These are phyloP conservation scores for Dactylellina parvicollis DNA, from an alignment of 2,329 filamentous ascomycete genomes.

Conservation along the genomic window DNA sequence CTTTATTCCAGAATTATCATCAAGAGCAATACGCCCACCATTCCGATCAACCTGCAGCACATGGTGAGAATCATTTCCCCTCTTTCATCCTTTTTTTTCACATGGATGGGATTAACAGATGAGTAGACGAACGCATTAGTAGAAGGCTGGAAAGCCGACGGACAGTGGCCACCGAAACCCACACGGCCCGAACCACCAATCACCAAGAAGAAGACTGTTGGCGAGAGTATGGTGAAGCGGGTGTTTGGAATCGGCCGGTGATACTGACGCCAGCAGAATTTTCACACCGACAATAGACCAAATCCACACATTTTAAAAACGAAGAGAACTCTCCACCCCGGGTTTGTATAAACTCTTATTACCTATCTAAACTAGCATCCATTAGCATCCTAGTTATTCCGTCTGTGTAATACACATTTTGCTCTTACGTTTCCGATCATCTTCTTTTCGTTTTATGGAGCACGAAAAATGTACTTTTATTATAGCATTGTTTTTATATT, in stretches of 20 bases:
- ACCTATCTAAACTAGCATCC: background rate
- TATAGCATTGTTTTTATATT: background rate
- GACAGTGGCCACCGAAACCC: constrained; percentile 57
- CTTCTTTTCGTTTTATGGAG: background rate
- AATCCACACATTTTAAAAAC: background rate
- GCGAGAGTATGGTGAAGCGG: constrained; percentile 51
- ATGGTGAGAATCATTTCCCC: constrained; percentile 38
- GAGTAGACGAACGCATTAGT: constrained; percentile 55
- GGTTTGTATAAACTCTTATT: background rate
- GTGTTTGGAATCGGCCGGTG: constrained; percentile 53
- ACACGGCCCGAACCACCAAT: constrained; percentile 56
- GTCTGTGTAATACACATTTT: background rate
- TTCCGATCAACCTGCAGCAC: constrained; percentile 57
- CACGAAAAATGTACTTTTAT: background rate
- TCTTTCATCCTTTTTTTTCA: background rate
- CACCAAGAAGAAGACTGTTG: constrained; percentile 52
- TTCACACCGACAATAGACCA: background rate
- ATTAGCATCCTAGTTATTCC: background rate
- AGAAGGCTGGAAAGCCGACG: constrained; percentile 57
- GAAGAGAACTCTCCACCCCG: background rate
- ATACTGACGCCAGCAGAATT: background rate
- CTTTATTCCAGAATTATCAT: constrained; percentile 57
- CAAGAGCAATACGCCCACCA: constrained; percentile 54
- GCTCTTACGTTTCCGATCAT: background rate
- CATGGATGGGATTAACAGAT: background rate